phyloP scores from a whole-genome alignment of 495 filamentous ascomycete genomes.

The Extremus antarcticus region DNA sequence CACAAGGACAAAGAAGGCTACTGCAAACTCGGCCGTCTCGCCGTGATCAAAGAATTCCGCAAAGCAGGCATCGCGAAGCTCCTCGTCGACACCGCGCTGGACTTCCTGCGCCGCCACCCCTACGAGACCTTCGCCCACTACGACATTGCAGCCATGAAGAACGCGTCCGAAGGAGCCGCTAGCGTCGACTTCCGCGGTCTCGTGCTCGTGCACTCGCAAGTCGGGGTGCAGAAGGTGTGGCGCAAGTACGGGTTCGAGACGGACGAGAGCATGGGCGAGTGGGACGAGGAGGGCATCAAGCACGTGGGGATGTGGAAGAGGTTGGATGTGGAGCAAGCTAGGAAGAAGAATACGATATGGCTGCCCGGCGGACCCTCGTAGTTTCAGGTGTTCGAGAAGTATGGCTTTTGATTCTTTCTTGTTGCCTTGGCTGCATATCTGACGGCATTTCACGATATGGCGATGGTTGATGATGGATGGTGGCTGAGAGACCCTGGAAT shows the following conservation, averaged over 20 bases:
- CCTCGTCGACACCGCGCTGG: slow-evolving; percentile 50
- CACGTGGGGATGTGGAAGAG: slow-evolving; percentile 69
- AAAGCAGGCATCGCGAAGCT: slow-evolving; percentile 49
- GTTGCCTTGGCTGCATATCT: too few species aligned
- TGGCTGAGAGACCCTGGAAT: background rate
- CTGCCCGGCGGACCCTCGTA: background rate
- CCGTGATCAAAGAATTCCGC: slow-evolving; percentile 51
- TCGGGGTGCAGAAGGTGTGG: slow-evolving; percentile 49
- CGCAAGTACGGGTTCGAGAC: slow-evolving; percentile 53
- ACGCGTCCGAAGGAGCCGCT: slow-evolving; percentile 1
- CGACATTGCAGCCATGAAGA: slow-evolving; percentile 20
- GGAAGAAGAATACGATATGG: slow-evolving; percentile 11
- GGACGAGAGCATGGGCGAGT: slow-evolving; percentile 61
- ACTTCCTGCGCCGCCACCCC: slow-evolving; percentile 51
- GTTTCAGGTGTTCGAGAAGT: background rate
- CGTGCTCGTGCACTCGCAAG: slow-evolving; percentile 65
- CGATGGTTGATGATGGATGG: background rate
- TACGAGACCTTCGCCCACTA: slow-evolving; percentile 30
- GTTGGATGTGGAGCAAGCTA: slow-evolving; percentile 15
- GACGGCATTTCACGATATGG: background rate
- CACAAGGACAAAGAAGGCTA: slow-evolving; percentile 58
- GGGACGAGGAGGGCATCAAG: slow-evolving; percentile 74
- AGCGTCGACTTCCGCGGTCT: slow-evolving; percentile 38
- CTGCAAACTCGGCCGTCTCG: slow-evolving; percentile 68
- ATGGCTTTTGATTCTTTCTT: background rate